Evolutionary conservation across 169 alveolate species (phyloP).

Genomic region (Blepharisma undulans): DNA sequence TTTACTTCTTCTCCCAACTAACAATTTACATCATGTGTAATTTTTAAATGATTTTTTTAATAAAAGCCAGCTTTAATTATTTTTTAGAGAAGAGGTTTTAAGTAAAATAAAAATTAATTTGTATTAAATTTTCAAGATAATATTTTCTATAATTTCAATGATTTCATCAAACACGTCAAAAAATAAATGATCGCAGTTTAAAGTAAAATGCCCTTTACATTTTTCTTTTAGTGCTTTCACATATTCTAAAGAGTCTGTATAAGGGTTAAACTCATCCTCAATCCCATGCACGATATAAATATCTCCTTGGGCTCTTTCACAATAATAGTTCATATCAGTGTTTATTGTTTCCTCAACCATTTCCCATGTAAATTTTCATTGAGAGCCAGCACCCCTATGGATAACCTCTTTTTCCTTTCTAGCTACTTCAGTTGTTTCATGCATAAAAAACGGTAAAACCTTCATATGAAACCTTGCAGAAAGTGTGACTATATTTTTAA

Average conservation of each 20-base stretch:
- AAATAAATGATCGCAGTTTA: not conserved
- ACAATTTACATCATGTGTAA: no score
- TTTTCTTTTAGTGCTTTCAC: not conserved
- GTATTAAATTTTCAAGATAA: not conserved
- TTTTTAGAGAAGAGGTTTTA: no score
- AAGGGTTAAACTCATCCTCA: not conserved
- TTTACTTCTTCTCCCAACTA: no score
- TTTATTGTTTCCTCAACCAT: not conserved
- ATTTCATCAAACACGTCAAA: not conserved
- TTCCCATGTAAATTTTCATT: not conserved
- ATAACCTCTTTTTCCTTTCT: not conserved
- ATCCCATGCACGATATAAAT: not conserved
- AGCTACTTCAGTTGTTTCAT: not conserved
- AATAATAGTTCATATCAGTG: not conserved
- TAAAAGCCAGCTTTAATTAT: no score
- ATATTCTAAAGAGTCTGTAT: not conserved
- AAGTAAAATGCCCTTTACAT: not conserved
- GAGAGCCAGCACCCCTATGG: not conserved
- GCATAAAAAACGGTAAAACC: not conserved
- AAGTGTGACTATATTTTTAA: not conserved
- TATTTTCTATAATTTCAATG: not conserved
- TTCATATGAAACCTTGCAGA: conserved; percentile 4
- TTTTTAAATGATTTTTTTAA: no score
- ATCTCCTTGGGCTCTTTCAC: not conserved
- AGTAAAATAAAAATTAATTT: no score